A percentile compares a stretch with the other conserved stretches of the same genome.
Conservation (phyloP, 148 eudicot genomes). For the Beta vulgaris region DNA sequence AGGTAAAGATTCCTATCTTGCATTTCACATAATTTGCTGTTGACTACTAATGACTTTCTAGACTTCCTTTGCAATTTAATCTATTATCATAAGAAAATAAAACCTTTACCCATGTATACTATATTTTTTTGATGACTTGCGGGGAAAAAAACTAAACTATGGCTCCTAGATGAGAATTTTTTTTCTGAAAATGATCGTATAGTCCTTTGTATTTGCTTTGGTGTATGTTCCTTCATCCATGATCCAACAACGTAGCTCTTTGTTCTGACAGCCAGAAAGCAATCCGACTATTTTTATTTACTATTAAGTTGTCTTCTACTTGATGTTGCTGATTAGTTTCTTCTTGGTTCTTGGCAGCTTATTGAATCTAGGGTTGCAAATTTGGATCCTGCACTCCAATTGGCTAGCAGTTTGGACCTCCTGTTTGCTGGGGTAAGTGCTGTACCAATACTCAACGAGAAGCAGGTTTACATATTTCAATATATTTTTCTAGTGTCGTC, state of each 20-base stretch:
- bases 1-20: constrained; percentile 40
- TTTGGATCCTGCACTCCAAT: constrained; percentile 50
- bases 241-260: too few species aligned
- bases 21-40: background rate
- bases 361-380: constrained; percentile 82
- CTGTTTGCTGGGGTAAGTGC: constrained; percentile 63
- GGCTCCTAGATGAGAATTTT: background rate
- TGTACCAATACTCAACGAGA: too few species aligned
- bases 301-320: background rate
- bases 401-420: constrained; percentile 69
- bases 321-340: background rate
- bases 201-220: background rate
- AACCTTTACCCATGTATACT: background rate
- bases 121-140: too few species aligned
- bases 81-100: background rate
- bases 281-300: background rate
- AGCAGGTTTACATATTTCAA: too few species aligned
- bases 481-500: too few species aligned
- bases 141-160: background rate
- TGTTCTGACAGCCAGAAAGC: too few species aligned
- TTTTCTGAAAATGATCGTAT: background rate
- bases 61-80: too few species aligned
- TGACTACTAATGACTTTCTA: background rate
- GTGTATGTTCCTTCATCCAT: background rate
- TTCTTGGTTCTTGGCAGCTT: constrained; percentile 43